Percentiles rank a stretch among this genome's conserved stretches.
These are phyloP conservation scores for Saccharomycopsis sp. DNA, from an alignment of 805 yeast species.

Conservation along the genomic window DNA sequence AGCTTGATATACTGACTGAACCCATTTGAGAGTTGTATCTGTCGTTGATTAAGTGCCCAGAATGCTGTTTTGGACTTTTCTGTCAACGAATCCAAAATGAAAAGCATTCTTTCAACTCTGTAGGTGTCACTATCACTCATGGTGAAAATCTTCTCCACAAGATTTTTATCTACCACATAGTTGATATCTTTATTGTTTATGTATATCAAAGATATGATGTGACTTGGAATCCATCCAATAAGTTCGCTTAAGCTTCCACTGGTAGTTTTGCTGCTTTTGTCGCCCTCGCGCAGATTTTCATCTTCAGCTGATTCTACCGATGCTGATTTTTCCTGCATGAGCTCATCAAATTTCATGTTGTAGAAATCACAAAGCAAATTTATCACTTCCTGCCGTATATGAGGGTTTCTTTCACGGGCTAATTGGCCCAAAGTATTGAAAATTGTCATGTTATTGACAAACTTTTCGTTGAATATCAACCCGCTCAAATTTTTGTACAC, in stretches of 20 bases:
- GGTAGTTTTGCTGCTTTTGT: background rate
- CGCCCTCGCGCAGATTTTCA: background rate
- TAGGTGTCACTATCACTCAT: slow-evolving; percentile 35
- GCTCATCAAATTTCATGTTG: slow-evolving; percentile 27
- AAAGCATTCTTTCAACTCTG: slow-evolving; percentile 43
- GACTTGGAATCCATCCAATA: slow-evolving; percentile 54
- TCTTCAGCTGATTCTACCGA: background rate
- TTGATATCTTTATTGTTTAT: slow-evolving; percentile 67
- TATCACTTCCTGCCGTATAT: slow-evolving; percentile 57
- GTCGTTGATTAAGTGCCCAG: slow-evolving; percentile 62
- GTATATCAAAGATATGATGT: slow-evolving; percentile 57
- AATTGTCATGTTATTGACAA: slow-evolving; percentile 36
- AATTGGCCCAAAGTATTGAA: slow-evolving; percentile 53
- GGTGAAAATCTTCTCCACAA: slow-evolving; percentile 60
- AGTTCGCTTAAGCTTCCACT: slow-evolving; percentile 24
- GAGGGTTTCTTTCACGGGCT: slow-evolving; percentile 62
- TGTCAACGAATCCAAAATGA: slow-evolving; percentile 42
- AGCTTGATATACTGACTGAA: slow-evolving; percentile 42
- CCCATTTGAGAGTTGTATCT: slow-evolving; percentile 50
- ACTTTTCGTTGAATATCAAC: slow-evolving; percentile 36
- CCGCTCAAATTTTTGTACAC: slow-evolving; percentile 41
- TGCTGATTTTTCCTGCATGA: slow-evolving; percentile 11
- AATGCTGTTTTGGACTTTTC: slow-evolving; percentile 58
- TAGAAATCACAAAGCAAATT: slow-evolving; percentile 48
- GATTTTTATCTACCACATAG: slow-evolving; percentile 50